Conservation (phyloP, 2,329 filamentous ascomycete genomes). For the Cladosporium sp. region DNA sequence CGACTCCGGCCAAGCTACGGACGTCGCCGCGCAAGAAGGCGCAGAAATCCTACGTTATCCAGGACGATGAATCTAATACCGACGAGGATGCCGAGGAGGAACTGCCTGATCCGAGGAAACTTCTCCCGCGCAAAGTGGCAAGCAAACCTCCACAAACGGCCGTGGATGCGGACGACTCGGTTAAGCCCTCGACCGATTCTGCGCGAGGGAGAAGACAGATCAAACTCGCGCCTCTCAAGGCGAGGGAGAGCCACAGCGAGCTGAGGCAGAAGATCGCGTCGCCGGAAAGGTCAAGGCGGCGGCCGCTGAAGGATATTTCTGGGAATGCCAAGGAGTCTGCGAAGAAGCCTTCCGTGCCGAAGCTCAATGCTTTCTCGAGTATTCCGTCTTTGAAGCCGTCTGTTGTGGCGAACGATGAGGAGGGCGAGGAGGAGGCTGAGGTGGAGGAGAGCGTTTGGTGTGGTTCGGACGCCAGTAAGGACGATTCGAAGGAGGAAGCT, state of each 20-base stretch:
- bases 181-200: not conserved
- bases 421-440: conserved; percentile 22
- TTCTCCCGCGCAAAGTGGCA: too few species aligned
- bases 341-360: not conserved
- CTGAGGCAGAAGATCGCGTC: conserved; percentile 9
- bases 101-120: too few species aligned
- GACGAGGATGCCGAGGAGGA: not conserved
- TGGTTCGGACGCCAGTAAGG: conserved; percentile 21
- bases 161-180: too few species aligned
- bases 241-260: conserved; percentile 9
- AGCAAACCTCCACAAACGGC: too few species aligned
- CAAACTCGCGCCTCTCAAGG: conserved; percentile 16
- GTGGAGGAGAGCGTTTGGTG: conserved; percentile 32
- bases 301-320: conserved; percentile 5
- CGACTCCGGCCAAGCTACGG: conserved; percentile 12
- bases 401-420: conserved; percentile 4
- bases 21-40: conserved; percentile 4
- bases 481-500: conserved; percentile 19
- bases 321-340: not conserved
- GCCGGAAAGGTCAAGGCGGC: conserved; percentile 8
- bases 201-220: conserved; percentile 12
- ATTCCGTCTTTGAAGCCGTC: conserved; percentile 2
- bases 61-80: not conserved
- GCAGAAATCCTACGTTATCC: not conserved
- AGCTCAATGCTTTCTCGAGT: not conserved